phyloP scores from a whole-genome alignment of 2,329 filamentous ascomycete species.

The Fusarium mangiferae region DNA sequence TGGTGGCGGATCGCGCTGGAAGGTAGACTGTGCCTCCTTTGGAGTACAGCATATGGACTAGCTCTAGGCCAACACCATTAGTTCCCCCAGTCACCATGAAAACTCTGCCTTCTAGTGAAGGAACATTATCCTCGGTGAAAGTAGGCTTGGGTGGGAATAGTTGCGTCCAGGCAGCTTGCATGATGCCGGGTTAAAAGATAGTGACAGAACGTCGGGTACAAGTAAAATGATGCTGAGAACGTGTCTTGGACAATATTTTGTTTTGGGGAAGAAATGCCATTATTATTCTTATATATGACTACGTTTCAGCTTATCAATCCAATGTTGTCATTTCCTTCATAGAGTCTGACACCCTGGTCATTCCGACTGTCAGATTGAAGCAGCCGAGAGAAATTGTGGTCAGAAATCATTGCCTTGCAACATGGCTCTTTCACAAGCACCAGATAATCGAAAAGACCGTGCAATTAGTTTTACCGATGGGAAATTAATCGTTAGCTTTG shows the following conservation, averaged over 20 bases:
- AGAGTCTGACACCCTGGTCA: background rate
- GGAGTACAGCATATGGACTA: slow-evolving; percentile 63
- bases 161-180: slow-evolving; percentile 5
- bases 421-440: accelerated
- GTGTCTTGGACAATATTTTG: accelerated
- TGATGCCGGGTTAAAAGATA: too few species aligned
- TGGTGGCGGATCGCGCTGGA: background rate
- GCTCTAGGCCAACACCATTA: slow-evolving; percentile 59
- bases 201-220: accelerated
- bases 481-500: accelerated
- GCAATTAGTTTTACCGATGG: accelerated
- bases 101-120: slow-evolving; percentile 43
- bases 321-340: background rate
- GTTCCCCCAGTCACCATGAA: slow-evolving; percentile 62
- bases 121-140: slow-evolving; percentile 43
- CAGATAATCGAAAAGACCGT: accelerated
- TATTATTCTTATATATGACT: accelerated
- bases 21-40: slow-evolving; percentile 63
- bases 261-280: accelerated
- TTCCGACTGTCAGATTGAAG: background rate
- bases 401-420: background rate
- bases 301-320: background rate
- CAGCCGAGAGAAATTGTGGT: background rate
- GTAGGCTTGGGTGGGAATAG: slow-evolving; percentile 34
- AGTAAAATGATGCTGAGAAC: background rate